Conservation (phyloP, 352 stramenopile species). For the Phytophthora podocarpi region DNA sequence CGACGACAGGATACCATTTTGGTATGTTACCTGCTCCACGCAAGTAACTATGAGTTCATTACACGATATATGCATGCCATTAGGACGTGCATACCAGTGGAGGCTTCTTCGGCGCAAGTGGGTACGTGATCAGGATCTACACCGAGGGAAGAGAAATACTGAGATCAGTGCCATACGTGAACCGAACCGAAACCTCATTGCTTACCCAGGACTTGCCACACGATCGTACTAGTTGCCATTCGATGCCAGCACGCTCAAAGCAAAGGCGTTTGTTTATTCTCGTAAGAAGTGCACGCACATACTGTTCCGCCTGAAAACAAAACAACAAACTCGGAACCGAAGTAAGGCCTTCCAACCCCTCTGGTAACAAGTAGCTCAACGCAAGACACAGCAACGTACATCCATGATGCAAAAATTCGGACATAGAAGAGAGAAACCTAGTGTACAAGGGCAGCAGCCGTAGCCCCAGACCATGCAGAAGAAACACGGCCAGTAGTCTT, state of each 20-base stretch:
- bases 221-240: constrained; percentile 63
- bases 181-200: too few species aligned
- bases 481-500: constrained; percentile 82
- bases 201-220: constrained; percentile 68
- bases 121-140: constrained; percentile 73
- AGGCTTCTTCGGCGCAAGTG: constrained; percentile 37
- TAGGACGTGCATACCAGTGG: constrained; percentile 22
- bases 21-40: constrained; percentile 39
- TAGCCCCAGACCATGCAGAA: constrained; percentile 81
- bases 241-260: constrained; percentile 56
- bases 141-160: neutral
- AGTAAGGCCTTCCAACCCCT: neutral
- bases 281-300: constrained; percentile 57
- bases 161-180: too few species aligned
- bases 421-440: constrained; percentile 67
- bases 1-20: constrained; percentile 24
- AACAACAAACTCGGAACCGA: neutral
- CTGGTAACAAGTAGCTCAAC: neutral
- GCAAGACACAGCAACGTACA: constrained; percentile 37
- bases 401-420: constrained; percentile 80
- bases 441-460: constrained; percentile 64
- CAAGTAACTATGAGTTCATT: too few species aligned
- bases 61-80: too few species aligned
- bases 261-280: constrained; percentile 71
- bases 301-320: constrained; percentile 61